Percentiles rank a stretch among this genome's conserved stretches.
phyloP scores from a whole-genome alignment of 1,284 basidiomycete genomes.

The Naganishia sp. region DNA sequence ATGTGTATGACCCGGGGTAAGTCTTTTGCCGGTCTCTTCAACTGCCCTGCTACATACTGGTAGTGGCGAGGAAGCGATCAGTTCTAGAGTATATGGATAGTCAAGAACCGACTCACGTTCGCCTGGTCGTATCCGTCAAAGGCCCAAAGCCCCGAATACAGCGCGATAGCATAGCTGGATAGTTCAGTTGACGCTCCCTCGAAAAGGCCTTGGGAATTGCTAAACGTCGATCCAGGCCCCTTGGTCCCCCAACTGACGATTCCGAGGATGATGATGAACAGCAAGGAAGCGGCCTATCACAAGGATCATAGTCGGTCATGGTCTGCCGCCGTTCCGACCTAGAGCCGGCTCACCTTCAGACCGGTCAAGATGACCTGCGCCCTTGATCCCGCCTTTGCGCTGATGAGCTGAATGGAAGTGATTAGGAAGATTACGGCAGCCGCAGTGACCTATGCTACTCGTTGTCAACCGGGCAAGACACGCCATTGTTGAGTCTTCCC shows the following conservation, averaged over 20 bases:
- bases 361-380: slow-evolving; percentile 81
- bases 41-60: slow-evolving; percentile 87
- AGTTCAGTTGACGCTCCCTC: slow-evolving; percentile 72
- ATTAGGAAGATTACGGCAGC: slow-evolving; percentile 70
- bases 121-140: slow-evolving; percentile 78
- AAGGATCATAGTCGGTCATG: neutral
- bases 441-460: slow-evolving; percentile 63
- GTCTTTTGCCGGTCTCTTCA: slow-evolving; percentile 78
- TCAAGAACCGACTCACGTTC: slow-evolving; percentile 41
- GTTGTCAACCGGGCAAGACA: slow-evolving; percentile 56
- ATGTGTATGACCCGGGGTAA: slow-evolving; percentile 85
- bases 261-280: slow-evolving; percentile 55
- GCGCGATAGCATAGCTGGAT: slow-evolving; percentile 82
- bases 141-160: slow-evolving; percentile 95
- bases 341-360: slow-evolving; percentile 66
- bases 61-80: neutral
- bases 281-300: slow-evolving; percentile 48
- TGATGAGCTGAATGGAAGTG: slow-evolving; percentile 73
- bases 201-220: slow-evolving; percentile 60
- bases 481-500: slow-evolving; percentile 48
- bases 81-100: slow-evolving; percentile 36
- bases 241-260: slow-evolving; percentile 48
- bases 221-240: slow-evolving; percentile 46
- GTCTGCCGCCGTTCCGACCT: too few relatives aligned
- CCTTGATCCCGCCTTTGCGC: slow-evolving; percentile 75